phyloP scores from a whole-genome alignment of 768 basidiomycete genomes.

The Porpolomopsis calyptriformis region DNA sequence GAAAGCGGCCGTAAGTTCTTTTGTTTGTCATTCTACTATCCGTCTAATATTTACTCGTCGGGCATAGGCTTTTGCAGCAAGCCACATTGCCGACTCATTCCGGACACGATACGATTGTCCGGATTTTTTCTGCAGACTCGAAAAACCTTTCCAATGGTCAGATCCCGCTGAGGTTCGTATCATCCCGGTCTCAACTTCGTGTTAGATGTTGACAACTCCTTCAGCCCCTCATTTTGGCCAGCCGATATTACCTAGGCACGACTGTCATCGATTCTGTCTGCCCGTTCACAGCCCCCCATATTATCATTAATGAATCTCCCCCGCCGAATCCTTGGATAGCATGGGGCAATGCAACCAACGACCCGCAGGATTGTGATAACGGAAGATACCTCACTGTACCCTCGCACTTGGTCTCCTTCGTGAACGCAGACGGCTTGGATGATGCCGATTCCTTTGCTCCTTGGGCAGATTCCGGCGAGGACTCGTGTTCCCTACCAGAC shows the following conservation, averaged over 20 bases:
- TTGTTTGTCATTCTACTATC: slow-evolving; percentile 1
- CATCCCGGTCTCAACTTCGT: not conserved
- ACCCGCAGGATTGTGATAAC: slow-evolving; percentile 27
- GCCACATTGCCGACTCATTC: slow-evolving; percentile 24
- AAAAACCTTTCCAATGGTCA: slow-evolving; percentile 35
- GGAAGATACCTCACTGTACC: slow-evolving; percentile 25
- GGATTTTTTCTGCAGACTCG: slow-evolving; percentile 21
- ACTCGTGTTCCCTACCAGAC: slow-evolving; percentile 8
- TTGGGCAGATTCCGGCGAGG: slow-evolving; percentile 13
- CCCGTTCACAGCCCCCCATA: slow-evolving; percentile 36
- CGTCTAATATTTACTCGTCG: slow-evolving; percentile 1
- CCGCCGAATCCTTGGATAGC: slow-evolving; percentile 30
- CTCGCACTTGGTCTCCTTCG: slow-evolving; percentile 15
- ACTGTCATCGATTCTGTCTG: slow-evolving; percentile 33
- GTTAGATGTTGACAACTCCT: slow-evolving; percentile 1
- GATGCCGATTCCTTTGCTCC: not conserved
- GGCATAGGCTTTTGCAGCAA: slow-evolving; percentile 32
- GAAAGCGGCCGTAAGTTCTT: slow-evolving; percentile 31
- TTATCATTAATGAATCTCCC: slow-evolving; percentile 30
- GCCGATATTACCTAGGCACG: slow-evolving; percentile 19
- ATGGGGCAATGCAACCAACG: slow-evolving; percentile 25
- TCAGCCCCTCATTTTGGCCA: slow-evolving; percentile 25
- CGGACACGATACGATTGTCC: slow-evolving; percentile 30
- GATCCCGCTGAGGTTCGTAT: slow-evolving; percentile 41
- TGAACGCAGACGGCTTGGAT: slow-evolving; percentile 13